Evolutionary conservation across 192 early-diverging fungal genomes (phyloP), one percentile per base, ranked within the genome.

Genomic region (Radiomyces spectabilis): DNA sequence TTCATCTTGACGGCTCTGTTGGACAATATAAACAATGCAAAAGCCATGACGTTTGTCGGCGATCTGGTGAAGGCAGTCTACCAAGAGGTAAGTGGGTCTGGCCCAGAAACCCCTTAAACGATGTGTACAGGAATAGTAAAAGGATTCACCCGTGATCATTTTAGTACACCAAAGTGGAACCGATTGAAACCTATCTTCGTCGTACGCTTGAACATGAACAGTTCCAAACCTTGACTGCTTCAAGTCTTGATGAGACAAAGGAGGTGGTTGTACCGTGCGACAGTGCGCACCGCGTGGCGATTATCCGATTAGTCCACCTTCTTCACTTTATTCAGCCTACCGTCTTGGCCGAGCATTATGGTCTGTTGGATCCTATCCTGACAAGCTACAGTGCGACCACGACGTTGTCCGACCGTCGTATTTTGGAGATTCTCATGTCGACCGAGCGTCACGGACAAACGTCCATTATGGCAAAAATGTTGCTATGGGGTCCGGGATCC

Each of bases 371-470:
- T 35, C 39, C 56, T 22, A 60, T 85, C 5, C 57, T 79, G 7
- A 56, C 66, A 1, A 72, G 71, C 6, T 90, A 88, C 48, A 65
- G 65, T 18, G 87, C 83, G 3, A 79, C 85, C 2, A 77, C 71
- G 2, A 22, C 55, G 15, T 25, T 52, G 4, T 57, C 75, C 0
- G 87, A 89, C 57, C 76, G 77, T 30, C 45, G 75, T 16, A 61
- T 85, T 4, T 50, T 90, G 15, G 56, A 62, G 9, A 74, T 89
- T 10, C 61, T 80, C 29, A 55, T 66, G 5, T 66, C 74, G 3
- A 85, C 75, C 50, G 90, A 90, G 63, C 35, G 57, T 3, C 57
- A 69, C 4, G 75, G 83, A 6, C 63, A 71, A 0, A 56, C 73
- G 5, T 85, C 85, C 9, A 78, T 90, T 30, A 75, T 82, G 3